Base-by-base conservation (phyloP, 73 alveolate species). In the Paramecium sexaurelia region DNA sequence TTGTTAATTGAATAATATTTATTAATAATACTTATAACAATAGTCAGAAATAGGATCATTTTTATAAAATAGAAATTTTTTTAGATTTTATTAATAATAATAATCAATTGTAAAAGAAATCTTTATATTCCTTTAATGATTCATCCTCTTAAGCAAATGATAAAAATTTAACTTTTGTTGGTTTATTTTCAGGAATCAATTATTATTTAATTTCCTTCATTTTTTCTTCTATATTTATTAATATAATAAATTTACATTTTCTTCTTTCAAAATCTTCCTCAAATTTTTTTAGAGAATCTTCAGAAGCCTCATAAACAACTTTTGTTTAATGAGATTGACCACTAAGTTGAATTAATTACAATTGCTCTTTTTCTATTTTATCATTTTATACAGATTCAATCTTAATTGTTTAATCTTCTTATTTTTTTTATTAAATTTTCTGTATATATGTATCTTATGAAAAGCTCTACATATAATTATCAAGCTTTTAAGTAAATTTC, bases 211-310 rank as follows among this genome's bases (percentile, higher is more conserved):
- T 61, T 32, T 61, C 83, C n/a, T 61, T 26, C 83, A 61, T 61
- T 29, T 61, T 61, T 10, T 61, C 39, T 20, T 61, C 83, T 61
- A 61, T n/a, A 17, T 4, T 61, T 4, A 61, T 47, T 4, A 15
- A 24, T 61, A 29, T 13, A 8, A 61, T n/a, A n/a, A 22, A 29
- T 10, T 1, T 61, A 61, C 83, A 29, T 11, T 61, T 61, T 61
- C 83, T 61, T 32, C 83, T 61, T 32, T 61, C 83, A 32, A 61
- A 61, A 61, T 61, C 83, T 32, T 61, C 83, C 29, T 61, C 83
- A 32, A 61, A 61, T 61, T 61, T 61, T 26, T 45, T 26, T 61
- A 61, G 83, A 32, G 83, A 61, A 13, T 61, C 83, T 61, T 61
- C 83, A 0, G 83, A 61, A 29, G 83, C 83, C 26, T 61, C 83